These are phyloP conservation scores for Ganoderma boninense DNA, from an alignment of 1,284 basidiomycete genomes.

Conservation along the genomic window DNA sequence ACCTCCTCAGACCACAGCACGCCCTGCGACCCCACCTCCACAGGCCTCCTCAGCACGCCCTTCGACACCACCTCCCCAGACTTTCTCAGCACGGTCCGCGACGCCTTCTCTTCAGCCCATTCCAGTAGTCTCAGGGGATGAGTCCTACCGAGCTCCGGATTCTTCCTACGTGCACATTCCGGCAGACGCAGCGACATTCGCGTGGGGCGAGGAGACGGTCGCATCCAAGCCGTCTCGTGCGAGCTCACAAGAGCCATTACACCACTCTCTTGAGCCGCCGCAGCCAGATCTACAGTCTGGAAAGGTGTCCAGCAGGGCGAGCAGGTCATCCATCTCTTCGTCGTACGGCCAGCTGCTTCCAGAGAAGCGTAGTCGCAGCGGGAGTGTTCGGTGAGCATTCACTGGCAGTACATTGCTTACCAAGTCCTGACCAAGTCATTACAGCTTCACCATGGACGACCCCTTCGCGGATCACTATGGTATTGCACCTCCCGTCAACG, in stretches of 20 bases:
- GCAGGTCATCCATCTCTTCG: conserved; percentile 41
- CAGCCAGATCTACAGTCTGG: conserved; percentile 16
- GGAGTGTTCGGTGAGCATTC: conserved; percentile 43
- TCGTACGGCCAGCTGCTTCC: conserved; percentile 41
- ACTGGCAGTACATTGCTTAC: not conserved
- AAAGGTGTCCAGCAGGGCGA: conserved; percentile 36
- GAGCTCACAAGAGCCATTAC: conserved; percentile 12
- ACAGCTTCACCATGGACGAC: conserved; percentile 48
- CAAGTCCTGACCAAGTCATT: conserved; percentile 24
- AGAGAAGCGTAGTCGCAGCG: conserved; percentile 40
- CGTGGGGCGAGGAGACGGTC: conserved; percentile 33
- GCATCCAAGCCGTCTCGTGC: conserved; percentile 23
- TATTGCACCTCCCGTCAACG: not conserved
- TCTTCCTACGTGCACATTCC: conserved; percentile 24
- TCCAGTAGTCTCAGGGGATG: conserved; percentile 9
- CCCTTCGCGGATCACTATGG: conserved; percentile 42
- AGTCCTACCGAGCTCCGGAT: not conserved
- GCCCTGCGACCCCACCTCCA: not conserved
- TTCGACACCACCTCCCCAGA: not conserved
- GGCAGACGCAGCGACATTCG: conserved; percentile 28
- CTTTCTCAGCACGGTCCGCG: not conserved
- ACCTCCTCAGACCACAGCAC: not conserved
- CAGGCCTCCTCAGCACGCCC: too few species aligned
- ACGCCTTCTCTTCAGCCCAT: conserved; percentile 5
- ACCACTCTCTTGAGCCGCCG: not conserved